Percentiles rank a stretch among this genome's conserved stretches.
These are phyloP conservation scores for Euphrasia arctica DNA, from an alignment of 305 asterid genomes.

Conservation along the genomic window DNA sequence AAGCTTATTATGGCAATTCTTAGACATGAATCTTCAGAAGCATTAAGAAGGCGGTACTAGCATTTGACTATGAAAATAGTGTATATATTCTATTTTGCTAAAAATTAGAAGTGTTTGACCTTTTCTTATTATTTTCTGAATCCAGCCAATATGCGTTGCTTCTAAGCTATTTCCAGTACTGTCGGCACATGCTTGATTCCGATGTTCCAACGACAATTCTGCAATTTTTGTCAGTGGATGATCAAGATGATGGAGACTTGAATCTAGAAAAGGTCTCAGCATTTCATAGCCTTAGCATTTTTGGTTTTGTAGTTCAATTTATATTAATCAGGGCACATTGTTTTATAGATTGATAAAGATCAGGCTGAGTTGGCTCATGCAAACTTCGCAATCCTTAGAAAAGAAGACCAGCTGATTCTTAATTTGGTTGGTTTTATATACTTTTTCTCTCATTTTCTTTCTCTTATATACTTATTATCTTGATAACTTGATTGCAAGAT, in stretches of 20 bases:
- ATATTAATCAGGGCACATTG: slow-evolving; percentile 19
- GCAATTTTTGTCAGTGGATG: slow-evolving; percentile 71
- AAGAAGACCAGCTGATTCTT: slow-evolving; percentile 79
- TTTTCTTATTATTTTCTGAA: slow-evolving; percentile 23
- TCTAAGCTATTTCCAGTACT: slow-evolving; percentile 90
- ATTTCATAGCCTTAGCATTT: slow-evolving; percentile 21
- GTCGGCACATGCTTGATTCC: slow-evolving; percentile 89
- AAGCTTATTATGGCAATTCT: slow-evolving; percentile 85
- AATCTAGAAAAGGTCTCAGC: slow-evolving; percentile 78
- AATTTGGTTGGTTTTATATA: slow-evolving; percentile 53
- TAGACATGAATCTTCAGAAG: slow-evolving; percentile 89
- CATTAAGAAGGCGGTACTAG: slow-evolving; percentile 86
- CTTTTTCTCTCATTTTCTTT: slow-evolving; percentile 17
- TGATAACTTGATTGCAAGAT: background rate
- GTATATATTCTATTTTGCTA: slow-evolving; percentile 17
- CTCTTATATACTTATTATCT: background rate
- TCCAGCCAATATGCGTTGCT: slow-evolving; percentile 97
- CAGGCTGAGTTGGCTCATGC: slow-evolving; percentile 82
- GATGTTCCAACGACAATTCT: slow-evolving; percentile 70
- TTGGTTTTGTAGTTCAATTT: slow-evolving; percentile 5
- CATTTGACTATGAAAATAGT: slow-evolving; percentile 26
- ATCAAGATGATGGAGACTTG: slow-evolving; percentile 70
- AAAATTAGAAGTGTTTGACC: slow-evolving; percentile 25
- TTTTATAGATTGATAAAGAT: slow-evolving; percentile 71
- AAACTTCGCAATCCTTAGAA: slow-evolving; percentile 74